A percentile compares a stretch with the other conserved stretches of the same genome.
These are phyloP conservation scores for Cyberlindnera galapagoensis DNA, from an alignment of 805 yeast species.

Conservation along the genomic window DNA sequence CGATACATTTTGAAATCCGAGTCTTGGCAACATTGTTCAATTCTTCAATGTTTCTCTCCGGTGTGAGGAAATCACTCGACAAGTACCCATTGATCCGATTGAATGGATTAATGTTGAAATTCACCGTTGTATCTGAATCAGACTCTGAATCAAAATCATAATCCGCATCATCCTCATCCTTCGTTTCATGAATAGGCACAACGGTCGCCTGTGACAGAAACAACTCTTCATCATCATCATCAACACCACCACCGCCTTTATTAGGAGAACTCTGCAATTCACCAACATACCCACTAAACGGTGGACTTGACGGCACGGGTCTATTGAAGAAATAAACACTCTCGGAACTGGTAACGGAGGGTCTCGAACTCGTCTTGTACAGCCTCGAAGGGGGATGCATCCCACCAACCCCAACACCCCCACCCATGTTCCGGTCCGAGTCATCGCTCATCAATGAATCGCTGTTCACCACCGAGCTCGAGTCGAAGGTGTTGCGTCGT, in stretches of 20 bases:
- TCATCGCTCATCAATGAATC: constrained; percentile 21
- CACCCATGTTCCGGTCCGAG: neutral
- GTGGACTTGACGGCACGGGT: constrained; percentile 23
- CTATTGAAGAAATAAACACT: constrained; percentile 18
- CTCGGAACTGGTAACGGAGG: constrained; percentile 19
- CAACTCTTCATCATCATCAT: constrained; percentile 1
- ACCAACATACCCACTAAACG: constrained; percentile 7
- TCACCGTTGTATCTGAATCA: constrained; percentile 16
- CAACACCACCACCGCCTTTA: constrained; percentile 1
- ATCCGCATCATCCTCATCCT: constrained; percentile 9
- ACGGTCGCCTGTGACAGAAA: constrained; percentile 20
- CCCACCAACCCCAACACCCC: neutral
- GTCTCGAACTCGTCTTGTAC: constrained; percentile 14
- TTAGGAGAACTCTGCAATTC: constrained; percentile 17
- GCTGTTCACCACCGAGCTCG: constrained; percentile 11
- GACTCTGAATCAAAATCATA: constrained; percentile 6
- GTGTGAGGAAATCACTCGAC: constrained; percentile 16
- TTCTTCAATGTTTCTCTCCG: constrained; percentile 17
- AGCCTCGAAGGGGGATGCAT: constrained; percentile 2
- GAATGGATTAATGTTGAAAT: constrained; percentile 20
- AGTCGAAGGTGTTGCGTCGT: constrained; percentile 13
- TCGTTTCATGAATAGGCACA: constrained; percentile 4
- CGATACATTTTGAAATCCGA: constrained; percentile 40
- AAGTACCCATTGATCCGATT: constrained; percentile 21
- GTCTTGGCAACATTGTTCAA: constrained; percentile 28